Evolutionary conservation across 2,329 filamentous ascomycete species (phyloP).

Genomic region (Chaetomium olivaceum): DNA sequence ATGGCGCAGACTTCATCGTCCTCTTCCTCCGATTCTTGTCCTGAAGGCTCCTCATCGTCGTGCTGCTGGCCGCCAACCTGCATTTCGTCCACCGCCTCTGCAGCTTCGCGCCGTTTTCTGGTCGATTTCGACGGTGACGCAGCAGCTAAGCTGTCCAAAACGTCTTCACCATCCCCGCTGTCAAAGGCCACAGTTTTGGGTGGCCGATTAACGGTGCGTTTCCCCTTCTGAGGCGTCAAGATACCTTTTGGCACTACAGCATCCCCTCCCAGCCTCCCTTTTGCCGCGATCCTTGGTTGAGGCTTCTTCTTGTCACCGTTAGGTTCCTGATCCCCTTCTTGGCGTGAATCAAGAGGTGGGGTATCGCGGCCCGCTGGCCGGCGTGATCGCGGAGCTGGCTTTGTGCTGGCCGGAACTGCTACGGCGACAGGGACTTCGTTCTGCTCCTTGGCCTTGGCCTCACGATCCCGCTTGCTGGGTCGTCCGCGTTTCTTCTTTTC

Average conservation of each 20-base stretch:
- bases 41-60: constrained; percentile 22
- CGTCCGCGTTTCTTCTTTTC: constrained; percentile 27
- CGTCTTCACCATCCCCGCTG: constrained; percentile 44
- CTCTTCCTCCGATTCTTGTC: constrained; percentile 29
- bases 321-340: not conserved
- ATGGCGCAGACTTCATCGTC: constrained; percentile 59
- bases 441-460: not conserved
- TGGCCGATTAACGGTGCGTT: constrained; percentile 35
- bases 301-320: not conserved
- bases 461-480: constrained; percentile 21
- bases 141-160: constrained; percentile 49
- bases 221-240: constrained; percentile 51
- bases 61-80: constrained; percentile 19
- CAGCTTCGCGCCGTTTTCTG: constrained; percentile 19
- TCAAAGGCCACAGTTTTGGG: constrained; percentile 60
- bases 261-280: constrained; percentile 16
- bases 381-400: not conserved
- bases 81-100: constrained; percentile 15
- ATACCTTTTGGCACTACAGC: constrained; percentile 53
- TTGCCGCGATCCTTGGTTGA: not conserved
- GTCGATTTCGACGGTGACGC: constrained; percentile 24
- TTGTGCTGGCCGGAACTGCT: not conserved
- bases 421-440: not conserved
- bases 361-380: not conserved
- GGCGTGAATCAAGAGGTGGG: not conserved